phyloP scores from a whole-genome alignment of 345 rosid species.

The Eucalyptus erythrocorys region DNA sequence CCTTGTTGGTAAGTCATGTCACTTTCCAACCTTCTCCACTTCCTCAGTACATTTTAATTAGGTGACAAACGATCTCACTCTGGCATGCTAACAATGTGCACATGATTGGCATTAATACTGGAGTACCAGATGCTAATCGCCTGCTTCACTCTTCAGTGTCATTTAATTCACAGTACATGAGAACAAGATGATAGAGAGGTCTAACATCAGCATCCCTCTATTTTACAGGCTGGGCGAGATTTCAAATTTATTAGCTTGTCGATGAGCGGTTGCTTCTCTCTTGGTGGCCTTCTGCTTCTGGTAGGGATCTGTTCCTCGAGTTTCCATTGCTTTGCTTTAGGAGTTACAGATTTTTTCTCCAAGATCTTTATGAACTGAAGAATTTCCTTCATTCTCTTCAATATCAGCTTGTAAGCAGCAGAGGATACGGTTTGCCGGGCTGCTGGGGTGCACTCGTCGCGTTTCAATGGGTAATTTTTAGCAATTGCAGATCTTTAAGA shows the following conservation, averaged over 20 bases:
- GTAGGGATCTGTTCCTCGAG: constrained; percentile 15
- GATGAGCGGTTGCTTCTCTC: constrained; percentile 63
- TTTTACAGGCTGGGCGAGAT: constrained; percentile 85
- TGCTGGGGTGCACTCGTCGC: constrained; percentile 49
- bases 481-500: constrained; percentile 1
- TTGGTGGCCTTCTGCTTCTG: constrained; percentile 47
- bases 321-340: not conserved
- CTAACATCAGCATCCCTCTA: not conserved
- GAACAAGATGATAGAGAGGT: not conserved
- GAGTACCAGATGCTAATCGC: not conserved
- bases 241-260: constrained; percentile 67
- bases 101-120: not conserved
- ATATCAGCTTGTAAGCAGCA: constrained; percentile 32
- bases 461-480: constrained; percentile 53
- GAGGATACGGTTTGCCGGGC: constrained; percentile 42
- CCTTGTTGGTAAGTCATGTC: constrained; percentile 26
- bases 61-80: not conserved
- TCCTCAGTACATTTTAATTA: not conserved
- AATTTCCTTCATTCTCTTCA: not conserved
- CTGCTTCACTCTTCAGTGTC: not conserved
- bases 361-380: not conserved
- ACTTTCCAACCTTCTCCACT: not conserved
- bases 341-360: not conserved
- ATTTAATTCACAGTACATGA: not conserved
- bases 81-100: not conserved